These are phyloP conservation scores for Arctium lappa DNA, from an alignment of 129 eudicot genomes.

Conservation along the genomic window DNA sequence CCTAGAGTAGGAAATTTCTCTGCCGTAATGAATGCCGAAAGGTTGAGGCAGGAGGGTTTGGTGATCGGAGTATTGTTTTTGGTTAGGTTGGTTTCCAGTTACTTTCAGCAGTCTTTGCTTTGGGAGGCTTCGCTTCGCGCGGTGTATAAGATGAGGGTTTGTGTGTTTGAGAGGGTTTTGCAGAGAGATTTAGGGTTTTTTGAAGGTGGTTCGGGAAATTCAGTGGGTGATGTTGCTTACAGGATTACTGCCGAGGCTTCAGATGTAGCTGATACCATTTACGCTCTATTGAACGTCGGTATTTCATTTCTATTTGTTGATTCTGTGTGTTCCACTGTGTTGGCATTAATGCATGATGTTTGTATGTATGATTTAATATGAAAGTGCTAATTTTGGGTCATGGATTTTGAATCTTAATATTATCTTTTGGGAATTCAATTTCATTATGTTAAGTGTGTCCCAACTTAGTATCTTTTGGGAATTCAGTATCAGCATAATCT, in stretches of 20 bases:
- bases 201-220: conserved; percentile 57
- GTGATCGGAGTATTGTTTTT: conserved; percentile 51
- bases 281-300: conserved; percentile 66
- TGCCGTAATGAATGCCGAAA: conserved; percentile 6
- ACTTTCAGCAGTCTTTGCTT: conserved; percentile 68
- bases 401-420: neutral
- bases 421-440: neutral
- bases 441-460: neutral
- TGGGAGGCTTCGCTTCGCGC: conserved; percentile 82
- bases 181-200: conserved; percentile 83
- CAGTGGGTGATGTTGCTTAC: conserved; percentile 74
- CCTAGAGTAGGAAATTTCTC: conserved; percentile 55
- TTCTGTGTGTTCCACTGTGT: neutral
- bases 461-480: too few species aligned
- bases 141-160: conserved; percentile 56
- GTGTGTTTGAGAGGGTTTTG: conserved; percentile 76
- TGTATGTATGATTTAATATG: neutral
- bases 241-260: conserved; percentile 89
- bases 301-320: neutral
- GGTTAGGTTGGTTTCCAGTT: conserved; percentile 47
- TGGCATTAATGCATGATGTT: neutral
- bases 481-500: too few species aligned
- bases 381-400: neutral
- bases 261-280: conserved; percentile 76
- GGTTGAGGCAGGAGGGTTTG: conserved; percentile 42